Percentiles rank a stretch among this genome's conserved stretches.
phyloP scores from a whole-genome alignment of 768 basidiomycete genomes.

The Artomyces pyxidatus region DNA sequence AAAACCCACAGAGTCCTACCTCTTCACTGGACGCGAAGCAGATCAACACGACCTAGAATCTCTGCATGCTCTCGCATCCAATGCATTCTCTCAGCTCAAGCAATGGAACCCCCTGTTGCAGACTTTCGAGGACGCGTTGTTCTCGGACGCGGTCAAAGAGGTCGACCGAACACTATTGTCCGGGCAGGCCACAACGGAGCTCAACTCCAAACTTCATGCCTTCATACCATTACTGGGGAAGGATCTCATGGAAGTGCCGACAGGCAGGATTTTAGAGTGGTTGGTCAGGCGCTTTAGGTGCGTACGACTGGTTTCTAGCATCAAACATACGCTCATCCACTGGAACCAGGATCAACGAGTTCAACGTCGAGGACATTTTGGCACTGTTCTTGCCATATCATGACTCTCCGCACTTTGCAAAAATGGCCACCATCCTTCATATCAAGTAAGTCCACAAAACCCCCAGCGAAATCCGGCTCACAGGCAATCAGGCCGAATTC shows the following conservation, averaged over 20 bases:
- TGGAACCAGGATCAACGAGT: slow-evolving; percentile 72
- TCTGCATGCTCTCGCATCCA: slow-evolving; percentile 71
- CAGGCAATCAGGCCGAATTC: slow-evolving; percentile 43
- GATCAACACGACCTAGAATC: slow-evolving; percentile 83
- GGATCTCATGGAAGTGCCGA: slow-evolving; percentile 73
- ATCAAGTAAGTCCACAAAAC: slow-evolving; percentile 43
- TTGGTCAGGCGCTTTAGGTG: slow-evolving; percentile 89
- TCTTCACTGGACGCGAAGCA: slow-evolving; percentile 78
- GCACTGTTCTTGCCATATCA: slow-evolving; percentile 90
- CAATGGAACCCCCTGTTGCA: slow-evolving; percentile 50
- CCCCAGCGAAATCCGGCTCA: background rate
- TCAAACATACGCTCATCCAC: background rate
- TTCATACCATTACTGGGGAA: slow-evolving; percentile 70
- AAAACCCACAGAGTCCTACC: slow-evolving; percentile 70
- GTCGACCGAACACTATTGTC: slow-evolving; percentile 75
- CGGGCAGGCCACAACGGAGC: slow-evolving; percentile 47
- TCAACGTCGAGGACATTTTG: slow-evolving; percentile 76
- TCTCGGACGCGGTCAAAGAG: slow-evolving; percentile 69
- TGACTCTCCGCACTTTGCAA: slow-evolving; percentile 88
- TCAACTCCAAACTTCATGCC: slow-evolving; percentile 52
- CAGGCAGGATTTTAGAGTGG: slow-evolving; percentile 89
- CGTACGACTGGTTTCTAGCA: slow-evolving; percentile 12
- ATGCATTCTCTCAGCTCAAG: slow-evolving; percentile 68
- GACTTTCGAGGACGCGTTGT: slow-evolving; percentile 61
- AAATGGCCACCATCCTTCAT: slow-evolving; percentile 83